phyloP scores from a whole-genome alignment of 257 asterid genomes.

The Misopates orontium region DNA sequence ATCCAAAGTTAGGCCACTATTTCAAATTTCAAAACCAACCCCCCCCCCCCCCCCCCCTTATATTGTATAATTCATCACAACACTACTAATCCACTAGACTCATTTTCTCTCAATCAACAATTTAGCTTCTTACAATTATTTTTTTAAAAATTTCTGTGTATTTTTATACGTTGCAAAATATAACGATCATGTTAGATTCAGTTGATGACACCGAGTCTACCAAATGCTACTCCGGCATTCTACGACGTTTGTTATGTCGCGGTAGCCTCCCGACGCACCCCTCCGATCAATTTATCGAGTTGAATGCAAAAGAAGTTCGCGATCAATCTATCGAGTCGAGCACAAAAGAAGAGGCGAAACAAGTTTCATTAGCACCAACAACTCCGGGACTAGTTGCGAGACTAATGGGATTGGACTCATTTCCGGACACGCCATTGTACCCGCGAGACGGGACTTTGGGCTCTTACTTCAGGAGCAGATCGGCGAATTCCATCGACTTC shows the following conservation, averaged over 20 bases:
- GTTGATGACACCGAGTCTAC: background rate
- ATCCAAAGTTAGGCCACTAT: background rate
- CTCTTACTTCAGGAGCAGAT: slow-evolving; percentile 51
- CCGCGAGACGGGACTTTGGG: slow-evolving; percentile 35
- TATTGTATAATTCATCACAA: no score
- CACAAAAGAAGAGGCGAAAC: slow-evolving; percentile 2
- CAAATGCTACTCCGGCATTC: background rate
- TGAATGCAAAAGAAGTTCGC: background rate
- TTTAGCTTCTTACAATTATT: no score
- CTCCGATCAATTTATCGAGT: background rate
- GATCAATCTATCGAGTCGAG: no score
- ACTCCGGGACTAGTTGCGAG: slow-evolving; percentile 62
- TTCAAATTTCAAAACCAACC: background rate
- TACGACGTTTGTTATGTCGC: background rate
- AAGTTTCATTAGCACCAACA: slow-evolving; percentile 6
- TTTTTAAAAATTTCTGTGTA: background rate
- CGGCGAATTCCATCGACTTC: slow-evolving; percentile 54
- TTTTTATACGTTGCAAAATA: no score
- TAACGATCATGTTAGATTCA: background rate
- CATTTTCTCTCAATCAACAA: background rate
- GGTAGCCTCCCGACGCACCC: slow-evolving; percentile 15
- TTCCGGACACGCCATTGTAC: slow-evolving; percentile 31
- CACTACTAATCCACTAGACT: background rate
- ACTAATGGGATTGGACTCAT: slow-evolving; percentile 63
- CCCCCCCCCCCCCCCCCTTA: no score